Evolutionary conservation across 129 eudicot species (phyloP), one percentile per base, ranked within the genome.

Genomic region (Cynara cardunculus): DNA sequence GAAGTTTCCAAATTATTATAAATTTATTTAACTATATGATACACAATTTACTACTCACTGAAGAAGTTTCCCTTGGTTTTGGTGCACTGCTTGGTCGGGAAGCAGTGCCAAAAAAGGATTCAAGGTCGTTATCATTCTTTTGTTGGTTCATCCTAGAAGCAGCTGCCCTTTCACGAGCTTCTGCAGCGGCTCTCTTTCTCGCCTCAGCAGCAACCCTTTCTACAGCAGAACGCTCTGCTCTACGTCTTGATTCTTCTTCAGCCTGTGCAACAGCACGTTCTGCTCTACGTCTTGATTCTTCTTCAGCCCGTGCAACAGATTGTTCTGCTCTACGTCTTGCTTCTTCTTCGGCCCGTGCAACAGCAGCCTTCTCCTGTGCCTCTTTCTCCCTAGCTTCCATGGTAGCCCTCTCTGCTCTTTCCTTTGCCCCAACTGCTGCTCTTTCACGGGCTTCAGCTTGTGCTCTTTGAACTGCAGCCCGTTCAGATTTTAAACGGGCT

Each of bases 401-500:
- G 49, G 89, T 90, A 74, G 89, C 98, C 82, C 83, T 84, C 72
- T 91, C 98, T 59, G 94, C 98, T 76, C 94, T 87, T 65, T 84
- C 93, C 78, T 77, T 89, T n/a, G 96, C 96, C 28, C 81, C 93
- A 25, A 84, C 85, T 35, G 96, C 93, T 34, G 96, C 96, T 59
- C 97, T 87, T 81, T 86, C 93, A 79, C 97, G 97, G 14, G 97
- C 97, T 86, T 91, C 97, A 73, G 91, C 90, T 79, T 91, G 93
- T 59, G 86, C 93, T 76, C 93, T 85, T 83, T 88, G 93, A 80
- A 91, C 97, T 62, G 93, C 97, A 71, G 79, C 83, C 71, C 89
- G 87, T 79, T 91, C 91, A 76, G 87, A 77, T 87, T 77, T 87
- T 69, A 81, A 73, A 28, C 88, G 81, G 26, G 91, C 91, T 41